Evolutionary conservation across 2,329 filamentous ascomycete species (phyloP).

Genomic region (Sclerotinia borealis): DNA sequence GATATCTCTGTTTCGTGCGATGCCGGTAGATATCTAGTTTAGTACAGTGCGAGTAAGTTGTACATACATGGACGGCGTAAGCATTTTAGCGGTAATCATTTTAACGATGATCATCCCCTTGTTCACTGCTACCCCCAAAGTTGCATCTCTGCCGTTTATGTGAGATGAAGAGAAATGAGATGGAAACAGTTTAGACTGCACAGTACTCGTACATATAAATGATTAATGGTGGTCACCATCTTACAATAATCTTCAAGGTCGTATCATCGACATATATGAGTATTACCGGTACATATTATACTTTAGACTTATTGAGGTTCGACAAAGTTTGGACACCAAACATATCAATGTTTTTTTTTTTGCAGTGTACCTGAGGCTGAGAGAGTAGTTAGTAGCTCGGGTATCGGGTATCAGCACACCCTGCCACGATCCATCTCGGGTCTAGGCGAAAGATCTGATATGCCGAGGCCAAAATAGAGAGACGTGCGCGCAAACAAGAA

Average conservation of each 20-base stretch:
- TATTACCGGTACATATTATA: neutral
- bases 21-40: neutral
- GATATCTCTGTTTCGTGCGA: neutral
- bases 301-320: neutral
- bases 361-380: too few relatives aligned
- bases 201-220: neutral
- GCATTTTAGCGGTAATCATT: neutral
- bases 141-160: slow-evolving; percentile 1
- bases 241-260: neutral
- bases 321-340: neutral
- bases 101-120: neutral
- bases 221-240: neutral
- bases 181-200: neutral
- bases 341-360: too few relatives aligned
- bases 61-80: neutral
- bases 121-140: neutral
- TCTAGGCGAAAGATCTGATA: slow-evolving; percentile 16
- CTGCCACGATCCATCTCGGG: slow-evolving; percentile 5
- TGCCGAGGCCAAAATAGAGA: slow-evolving; percentile 19
- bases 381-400: neutral
- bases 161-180: neutral
- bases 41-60: neutral
- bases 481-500: slow-evolving; percentile 22
- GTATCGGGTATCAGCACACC: neutral
- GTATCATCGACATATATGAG: neutral